phyloP scores from a whole-genome alignment of 768 basidiomycete genomes.

The Kwoniella sp. region DNA sequence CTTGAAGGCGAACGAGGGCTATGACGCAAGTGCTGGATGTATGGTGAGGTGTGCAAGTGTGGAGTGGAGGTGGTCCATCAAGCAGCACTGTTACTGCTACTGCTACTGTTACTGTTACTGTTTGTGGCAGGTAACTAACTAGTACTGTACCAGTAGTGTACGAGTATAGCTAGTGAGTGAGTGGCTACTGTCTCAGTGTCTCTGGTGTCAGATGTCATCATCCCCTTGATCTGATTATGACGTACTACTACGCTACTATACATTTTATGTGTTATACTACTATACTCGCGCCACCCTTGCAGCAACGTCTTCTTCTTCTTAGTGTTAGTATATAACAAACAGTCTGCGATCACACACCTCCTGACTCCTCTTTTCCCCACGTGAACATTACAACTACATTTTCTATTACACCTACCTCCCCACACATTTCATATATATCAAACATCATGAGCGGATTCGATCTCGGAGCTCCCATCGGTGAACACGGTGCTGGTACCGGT shows the following conservation, averaged over 20 bases:
- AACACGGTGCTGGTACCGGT: constrained; percentile 45
- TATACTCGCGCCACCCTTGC: no score
- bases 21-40: no score
- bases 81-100: no score
- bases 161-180: no score
- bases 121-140: not conserved
- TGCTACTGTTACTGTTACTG: no score
- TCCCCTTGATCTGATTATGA: constrained; percentile 1
- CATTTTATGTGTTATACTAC: no score
- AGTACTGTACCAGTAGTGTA: no score
- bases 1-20: not conserved
- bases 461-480: constrained; percentile 33
- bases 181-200: no score
- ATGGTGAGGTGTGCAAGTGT: not conserved
- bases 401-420: constrained; percentile 5
- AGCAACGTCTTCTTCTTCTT: no score
- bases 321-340: no score
- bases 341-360: no score
- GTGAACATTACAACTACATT: not conserved
- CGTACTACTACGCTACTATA: constrained; percentile 11
- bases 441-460: constrained; percentile 23
- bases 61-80: constrained; percentile 20
- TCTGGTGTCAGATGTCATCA: constrained; percentile 18
- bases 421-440: constrained; percentile 10
- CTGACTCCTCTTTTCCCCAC: not conserved